Evolutionary conservation across 2,329 filamentous ascomycete species (phyloP).

Genomic region (Leptographium wingfieldii): DNA sequence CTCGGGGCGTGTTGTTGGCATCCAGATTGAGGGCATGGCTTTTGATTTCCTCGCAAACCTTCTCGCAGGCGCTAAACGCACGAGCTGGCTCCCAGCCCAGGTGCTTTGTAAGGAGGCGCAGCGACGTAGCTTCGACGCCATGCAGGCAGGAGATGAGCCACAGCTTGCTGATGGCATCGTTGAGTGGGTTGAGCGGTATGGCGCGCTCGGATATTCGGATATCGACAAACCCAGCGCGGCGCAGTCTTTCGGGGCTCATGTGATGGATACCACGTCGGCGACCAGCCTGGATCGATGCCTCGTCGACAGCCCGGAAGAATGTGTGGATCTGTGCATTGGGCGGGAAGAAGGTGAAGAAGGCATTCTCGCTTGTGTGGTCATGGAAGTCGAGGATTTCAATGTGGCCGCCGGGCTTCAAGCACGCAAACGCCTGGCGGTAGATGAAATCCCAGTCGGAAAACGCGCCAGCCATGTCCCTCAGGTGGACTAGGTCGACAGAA

Average conservation of each 20-base stretch:
- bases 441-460: conserved; percentile 44
- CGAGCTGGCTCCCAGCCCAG: conserved; percentile 39
- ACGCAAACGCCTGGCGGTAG: conserved; percentile 38
- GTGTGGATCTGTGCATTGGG: conserved; percentile 31
- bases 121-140: conserved; percentile 27
- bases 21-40: conserved; percentile 32
- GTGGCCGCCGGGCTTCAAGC: conserved; percentile 40
- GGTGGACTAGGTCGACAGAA: conserved; percentile 43
- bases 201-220: conserved; percentile 28
- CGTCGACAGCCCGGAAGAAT: conserved; percentile 11
- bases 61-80: conserved; percentile 33
- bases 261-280: conserved; percentile 11
- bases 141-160: conserved; percentile 30
- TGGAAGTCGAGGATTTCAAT: conserved; percentile 33
- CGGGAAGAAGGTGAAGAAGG: conserved; percentile 15
- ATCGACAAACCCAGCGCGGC: conserved; percentile 30
- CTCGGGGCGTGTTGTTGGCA: conserved; percentile 27
- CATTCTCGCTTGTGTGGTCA: conserved; percentile 20
- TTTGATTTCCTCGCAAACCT: conserved; percentile 35
- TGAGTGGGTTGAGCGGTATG: conserved; percentile 31
- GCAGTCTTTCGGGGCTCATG: conserved; percentile 19
- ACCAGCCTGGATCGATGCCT: conserved; percentile 31
- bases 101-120: conserved; percentile 39
- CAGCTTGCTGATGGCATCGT: conserved; percentile 29
- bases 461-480: conserved; percentile 42